Percentiles rank a stretch among this genome's conserved stretches.
Conservation (phyloP, 331 rosid species). For the Phaseolus coccineus region DNA sequence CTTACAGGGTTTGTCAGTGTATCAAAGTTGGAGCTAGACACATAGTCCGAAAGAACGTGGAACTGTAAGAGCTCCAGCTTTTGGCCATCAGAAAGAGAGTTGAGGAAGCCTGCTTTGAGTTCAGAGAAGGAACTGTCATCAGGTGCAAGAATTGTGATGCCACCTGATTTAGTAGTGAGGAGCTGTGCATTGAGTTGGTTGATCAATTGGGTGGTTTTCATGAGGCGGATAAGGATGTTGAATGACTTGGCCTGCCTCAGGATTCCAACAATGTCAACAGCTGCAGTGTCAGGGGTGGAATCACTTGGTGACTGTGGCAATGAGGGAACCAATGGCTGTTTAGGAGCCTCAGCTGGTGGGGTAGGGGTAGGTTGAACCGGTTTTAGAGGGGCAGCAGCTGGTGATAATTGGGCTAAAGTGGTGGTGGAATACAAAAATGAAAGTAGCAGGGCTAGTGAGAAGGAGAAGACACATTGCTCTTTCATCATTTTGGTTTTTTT, state of each 20-base stretch:
- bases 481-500: slow-evolving; percentile 1
- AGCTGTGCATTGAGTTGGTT: slow-evolving; percentile 57
- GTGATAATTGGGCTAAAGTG: slow-evolving; percentile 49
- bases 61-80: slow-evolving; percentile 55
- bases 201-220: slow-evolving; percentile 55
- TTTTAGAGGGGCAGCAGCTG: slow-evolving; percentile 41
- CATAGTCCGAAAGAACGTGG: slow-evolving; percentile 49
- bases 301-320: slow-evolving; percentile 47
- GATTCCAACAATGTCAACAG: slow-evolving; percentile 45
- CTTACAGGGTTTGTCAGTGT: slow-evolving; percentile 58
- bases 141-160: slow-evolving; percentile 52
- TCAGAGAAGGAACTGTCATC: slow-evolving; percentile 56
- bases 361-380: slow-evolving; percentile 35
- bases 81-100: slow-evolving; percentile 56
- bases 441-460: slow-evolving; percentile 28
- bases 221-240: slow-evolving; percentile 48
- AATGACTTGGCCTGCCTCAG: slow-evolving; percentile 47
- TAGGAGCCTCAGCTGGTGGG: slow-evolving; percentile 43
- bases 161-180: slow-evolving; percentile 48
- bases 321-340: slow-evolving; percentile 45
- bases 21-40: slow-evolving; percentile 53
- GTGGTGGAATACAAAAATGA: slow-evolving; percentile 19
- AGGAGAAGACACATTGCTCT: slow-evolving; percentile 32
- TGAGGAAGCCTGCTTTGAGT: slow-evolving; percentile 61
- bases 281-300: slow-evolving; percentile 40